Conservation (phyloP, 306 rosid genomes). For the Spatholobus suberectus region DNA sequence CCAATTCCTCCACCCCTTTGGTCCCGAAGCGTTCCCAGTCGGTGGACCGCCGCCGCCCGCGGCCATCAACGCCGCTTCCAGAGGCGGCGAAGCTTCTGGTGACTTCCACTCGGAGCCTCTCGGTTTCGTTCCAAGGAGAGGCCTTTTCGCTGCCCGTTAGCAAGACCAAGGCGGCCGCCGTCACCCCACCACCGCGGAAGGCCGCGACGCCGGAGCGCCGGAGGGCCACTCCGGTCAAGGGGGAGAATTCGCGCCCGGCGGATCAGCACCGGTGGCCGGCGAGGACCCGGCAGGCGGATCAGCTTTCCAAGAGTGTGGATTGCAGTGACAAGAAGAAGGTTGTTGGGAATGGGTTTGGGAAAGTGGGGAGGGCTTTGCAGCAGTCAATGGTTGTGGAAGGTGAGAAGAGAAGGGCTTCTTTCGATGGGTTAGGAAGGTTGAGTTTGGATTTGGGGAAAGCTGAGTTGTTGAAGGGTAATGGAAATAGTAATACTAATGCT, state of each 20-base stretch:
- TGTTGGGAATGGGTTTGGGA: slow-evolving; percentile 76
- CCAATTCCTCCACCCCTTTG: slow-evolving; percentile 73
- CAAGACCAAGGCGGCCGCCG: slow-evolving; percentile 68
- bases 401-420: slow-evolving; percentile 68
- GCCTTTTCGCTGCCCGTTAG: slow-evolving; percentile 95
- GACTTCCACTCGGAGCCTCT: slow-evolving; percentile 91
- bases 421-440: slow-evolving; percentile 72
- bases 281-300: slow-evolving; percentile 58
- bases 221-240: slow-evolving; percentile 72
- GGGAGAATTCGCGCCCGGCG: slow-evolving; percentile 74
- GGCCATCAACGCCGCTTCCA: slow-evolving; percentile 61
- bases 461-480: slow-evolving; percentile 51
- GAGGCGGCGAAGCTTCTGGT: slow-evolving; percentile 87
- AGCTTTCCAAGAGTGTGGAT: slow-evolving; percentile 70
- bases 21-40: slow-evolving; percentile 86
- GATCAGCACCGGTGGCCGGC: slow-evolving; percentile 99
- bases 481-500: not conserved
- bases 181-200: slow-evolving; percentile 64
- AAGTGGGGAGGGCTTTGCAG: slow-evolving; percentile 72
- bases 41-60: slow-evolving; percentile 77
- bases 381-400: slow-evolving; percentile 62
- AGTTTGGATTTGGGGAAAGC: slow-evolving; percentile 88
- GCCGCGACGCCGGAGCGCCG: slow-evolving; percentile 86
- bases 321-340: slow-evolving; percentile 58
- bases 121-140: slow-evolving; percentile 98